These are phyloP conservation scores for Claviceps capensis DNA, from an alignment of 2,329 filamentous ascomycete species.

Conservation along the genomic window DNA sequence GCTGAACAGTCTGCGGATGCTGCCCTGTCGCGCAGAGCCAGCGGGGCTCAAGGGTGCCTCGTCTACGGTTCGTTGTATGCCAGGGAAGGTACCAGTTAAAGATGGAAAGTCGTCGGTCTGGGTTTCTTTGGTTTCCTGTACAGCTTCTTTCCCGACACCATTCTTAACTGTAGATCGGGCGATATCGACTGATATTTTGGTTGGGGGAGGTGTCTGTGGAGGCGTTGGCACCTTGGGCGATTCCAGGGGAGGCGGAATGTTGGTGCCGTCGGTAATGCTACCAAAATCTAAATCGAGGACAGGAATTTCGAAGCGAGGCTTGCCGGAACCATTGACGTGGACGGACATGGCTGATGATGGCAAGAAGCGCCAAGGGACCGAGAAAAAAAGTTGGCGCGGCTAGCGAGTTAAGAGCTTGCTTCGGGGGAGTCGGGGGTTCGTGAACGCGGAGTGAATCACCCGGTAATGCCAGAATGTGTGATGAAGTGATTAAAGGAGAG, in stretches of 20 bases:
- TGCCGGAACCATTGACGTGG: conserved; percentile 15
- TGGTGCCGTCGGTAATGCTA: conserved; percentile 45
- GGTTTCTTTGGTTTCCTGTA: background rate
- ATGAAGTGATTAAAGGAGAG: background rate
- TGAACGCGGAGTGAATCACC: background rate
- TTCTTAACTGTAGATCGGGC: background rate
- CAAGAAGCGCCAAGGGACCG: background rate
- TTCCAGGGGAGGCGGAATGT: conserved; percentile 44
- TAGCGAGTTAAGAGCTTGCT: background rate
- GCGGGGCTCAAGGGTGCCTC: conserved; percentile 39
- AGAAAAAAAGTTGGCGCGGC: background rate
- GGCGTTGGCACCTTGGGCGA: conserved; percentile 38
- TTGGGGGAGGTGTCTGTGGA: conserved; percentile 21
- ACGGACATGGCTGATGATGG: conserved; percentile 17
- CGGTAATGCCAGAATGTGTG: background rate
- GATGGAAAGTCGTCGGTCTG: conserved; percentile 5
- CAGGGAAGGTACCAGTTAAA: conserved; percentile 28
- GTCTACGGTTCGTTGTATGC: conserved; percentile 36
- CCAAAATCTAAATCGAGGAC: conserved; percentile 44
- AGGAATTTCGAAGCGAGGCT: conserved; percentile 40
- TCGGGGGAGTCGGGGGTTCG: background rate
- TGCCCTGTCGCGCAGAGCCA: conserved; percentile 37
- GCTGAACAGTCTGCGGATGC: conserved; percentile 44
- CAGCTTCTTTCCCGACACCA: background rate
- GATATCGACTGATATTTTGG: conserved; percentile 10